Evolutionary conservation across 1,284 basidiomycete genomes (phyloP).

Genomic region (Pyrrhoderma noxium): DNA sequence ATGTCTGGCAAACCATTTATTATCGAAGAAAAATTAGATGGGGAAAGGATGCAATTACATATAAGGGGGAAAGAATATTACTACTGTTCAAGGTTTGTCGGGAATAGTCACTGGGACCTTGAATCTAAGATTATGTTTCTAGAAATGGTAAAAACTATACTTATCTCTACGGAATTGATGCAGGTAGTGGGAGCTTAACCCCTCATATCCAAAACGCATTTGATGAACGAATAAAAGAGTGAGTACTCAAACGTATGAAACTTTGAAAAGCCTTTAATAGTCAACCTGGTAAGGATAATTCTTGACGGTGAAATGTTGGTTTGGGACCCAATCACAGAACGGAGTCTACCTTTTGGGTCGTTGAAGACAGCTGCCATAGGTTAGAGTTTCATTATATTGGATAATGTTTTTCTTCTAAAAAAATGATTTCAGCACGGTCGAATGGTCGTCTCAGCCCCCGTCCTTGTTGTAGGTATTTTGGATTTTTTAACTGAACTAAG

Average conservation of each 20-base stretch:
- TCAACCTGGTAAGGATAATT: conserved; percentile 57
- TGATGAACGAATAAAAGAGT: conserved; percentile 73
- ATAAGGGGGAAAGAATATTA: conserved; percentile 84
- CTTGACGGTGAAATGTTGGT: conserved; percentile 96
- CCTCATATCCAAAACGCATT: conserved; percentile 76
- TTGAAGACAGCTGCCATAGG: conserved; percentile 85
- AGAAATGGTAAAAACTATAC: conserved; percentile 95
- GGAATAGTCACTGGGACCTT: conserved; percentile 4
- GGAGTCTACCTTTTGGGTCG: conserved; percentile 84
- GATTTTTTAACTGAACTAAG: not conserved
- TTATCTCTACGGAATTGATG: conserved; percentile 80
- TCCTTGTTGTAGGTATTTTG: conserved; percentile 77
- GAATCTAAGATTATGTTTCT: not conserved
- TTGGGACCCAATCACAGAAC: conserved; percentile 84
- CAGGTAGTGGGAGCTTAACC: conserved; percentile 77
- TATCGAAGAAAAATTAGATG: conserved; percentile 94
- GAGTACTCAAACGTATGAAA: conserved; percentile 26
- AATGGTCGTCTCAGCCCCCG: conserved; percentile 68
- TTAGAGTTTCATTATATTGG: conserved; percentile 2
- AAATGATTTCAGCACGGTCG: conserved; percentile 46
- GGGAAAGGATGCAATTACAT: conserved; percentile 91
- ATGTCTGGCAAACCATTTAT: conserved; percentile 72
- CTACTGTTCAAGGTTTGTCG: conserved; percentile 75
- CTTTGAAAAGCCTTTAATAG: not conserved
- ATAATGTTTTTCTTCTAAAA: too few relatives aligned